Evolutionary conservation across 1,284 basidiomycete genomes (phyloP), one percentile per base, ranked within the genome.

Genomic region (Ceratobasidium sp.): DNA sequence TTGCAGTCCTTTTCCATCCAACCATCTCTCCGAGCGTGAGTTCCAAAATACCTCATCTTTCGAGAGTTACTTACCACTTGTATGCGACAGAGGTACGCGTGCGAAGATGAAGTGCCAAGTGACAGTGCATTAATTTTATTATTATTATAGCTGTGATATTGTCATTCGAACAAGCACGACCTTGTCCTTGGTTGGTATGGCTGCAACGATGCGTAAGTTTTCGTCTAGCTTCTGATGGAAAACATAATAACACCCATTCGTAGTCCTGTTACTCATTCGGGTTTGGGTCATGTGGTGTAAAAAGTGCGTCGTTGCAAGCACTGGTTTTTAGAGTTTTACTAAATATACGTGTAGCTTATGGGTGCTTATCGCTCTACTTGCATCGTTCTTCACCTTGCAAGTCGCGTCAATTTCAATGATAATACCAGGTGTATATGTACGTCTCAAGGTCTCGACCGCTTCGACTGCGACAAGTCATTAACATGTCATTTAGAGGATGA

Each of bases 1-100:
- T 38, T 11, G 1, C 41, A 58, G 57, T 58, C n/a, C 57, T 58
- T 30, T 58, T 58, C 41, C 57, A 58, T 23, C 57, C 57, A 41
- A 21, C 32, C 3, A 58, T 58, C 23, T 58, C 57, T 14, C 57
- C 57, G 18, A 38, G 41, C 57, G 57, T 58, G 41, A 41, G 57
- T 41, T 16, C 28, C 16, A 28, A 4, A 32, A 32, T 18, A 55
- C 16, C 5, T 8, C 14, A 18, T n/a, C 1, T 18, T 28, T 32
- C 54, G 28, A 55, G 11, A 5, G 35, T 38, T 38, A 38, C 35
- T 5, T 11, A 38, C 35, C 35, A 11, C 4, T 38, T 38, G 35
- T 4, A 38, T 38, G 6, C 11, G 11, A 38, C 57, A 58, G 57
- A 58, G 57, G 57, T 58, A 58, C 2, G 16, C 23, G 23, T 5